These are phyloP conservation scores for Astrocystis sublimbata DNA, from an alignment of 495 filamentous ascomycete genomes.

Conservation along the genomic window DNA sequence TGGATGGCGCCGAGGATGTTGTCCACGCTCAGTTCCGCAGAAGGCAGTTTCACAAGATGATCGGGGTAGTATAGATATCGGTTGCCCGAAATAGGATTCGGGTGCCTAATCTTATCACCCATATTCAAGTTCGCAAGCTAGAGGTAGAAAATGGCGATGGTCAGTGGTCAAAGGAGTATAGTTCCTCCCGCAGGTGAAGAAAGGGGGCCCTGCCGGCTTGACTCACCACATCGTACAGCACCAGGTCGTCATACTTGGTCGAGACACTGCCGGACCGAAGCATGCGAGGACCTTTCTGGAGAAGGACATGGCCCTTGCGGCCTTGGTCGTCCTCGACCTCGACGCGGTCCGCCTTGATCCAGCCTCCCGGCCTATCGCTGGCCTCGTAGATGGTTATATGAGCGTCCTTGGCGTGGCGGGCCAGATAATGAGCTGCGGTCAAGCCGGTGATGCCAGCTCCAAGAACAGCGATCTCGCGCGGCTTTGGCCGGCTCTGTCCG, in stretches of 20 bases:
- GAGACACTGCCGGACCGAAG: conserved; percentile 52
- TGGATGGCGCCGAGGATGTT: conserved; percentile 24
- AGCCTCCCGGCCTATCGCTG: conserved; percentile 70
- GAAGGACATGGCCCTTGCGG: conserved; percentile 59
- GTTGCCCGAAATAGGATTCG: conserved; percentile 53
- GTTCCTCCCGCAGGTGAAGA: not conserved
- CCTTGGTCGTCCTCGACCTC: conserved; percentile 58
- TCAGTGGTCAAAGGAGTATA: conserved; percentile 15
- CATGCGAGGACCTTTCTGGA: conserved; percentile 86
- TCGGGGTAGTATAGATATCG: conserved; percentile 95
- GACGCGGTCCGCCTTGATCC: conserved; percentile 70
- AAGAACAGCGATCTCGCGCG: conserved; percentile 66
- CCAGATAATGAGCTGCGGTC: conserved; percentile 72
- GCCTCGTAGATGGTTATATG: conserved; percentile 80
- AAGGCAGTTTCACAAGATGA: conserved; percentile 73
- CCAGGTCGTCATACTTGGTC: conserved; percentile 40
- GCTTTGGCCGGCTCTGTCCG: conserved; percentile 19
- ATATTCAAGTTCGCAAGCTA: conserved; percentile 68
- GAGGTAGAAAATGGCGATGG: not conserved
- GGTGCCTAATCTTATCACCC: conserved; percentile 55
- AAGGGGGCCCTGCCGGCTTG: not conserved
- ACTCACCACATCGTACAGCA: conserved; percentile 48
- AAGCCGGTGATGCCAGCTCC: conserved; percentile 93
- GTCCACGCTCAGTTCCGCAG: conserved; percentile 28
- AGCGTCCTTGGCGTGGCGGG: conserved; percentile 47